phyloP scores from a whole-genome alignment of 1,284 basidiomycete species.

The Microbotryum saponariae region DNA sequence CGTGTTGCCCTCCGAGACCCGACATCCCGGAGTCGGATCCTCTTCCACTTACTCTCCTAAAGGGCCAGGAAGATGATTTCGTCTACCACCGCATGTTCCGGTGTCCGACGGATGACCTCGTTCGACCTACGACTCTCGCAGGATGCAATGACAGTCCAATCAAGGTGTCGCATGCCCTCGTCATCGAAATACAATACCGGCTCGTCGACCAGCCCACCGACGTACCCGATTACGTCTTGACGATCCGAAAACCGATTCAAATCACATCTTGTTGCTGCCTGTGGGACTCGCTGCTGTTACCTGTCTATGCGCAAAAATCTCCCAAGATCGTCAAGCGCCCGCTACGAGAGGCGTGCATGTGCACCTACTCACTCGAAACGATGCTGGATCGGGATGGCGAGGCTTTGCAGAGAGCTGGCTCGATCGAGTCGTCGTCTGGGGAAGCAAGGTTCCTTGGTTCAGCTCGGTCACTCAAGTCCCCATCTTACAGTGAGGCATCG shows the following conservation, averaged over 20 bases:
- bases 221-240: constrained; percentile 8
- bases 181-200: constrained; percentile 20
- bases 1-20: constrained; percentile 3
- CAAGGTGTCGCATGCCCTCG: constrained; percentile 12
- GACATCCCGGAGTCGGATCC: constrained; percentile 6
- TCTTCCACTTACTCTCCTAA: constrained; percentile 7
- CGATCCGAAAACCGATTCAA: constrained; percentile 18
- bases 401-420: constrained; percentile 10
- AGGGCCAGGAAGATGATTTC: background rate
- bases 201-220: background rate
- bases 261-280: constrained; percentile 21
- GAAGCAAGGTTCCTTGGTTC: background rate
- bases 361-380: constrained; percentile 14
- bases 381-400: constrained; percentile 20
- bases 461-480: no score
- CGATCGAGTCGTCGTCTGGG: constrained; percentile 1
- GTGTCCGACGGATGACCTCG: constrained; percentile 24
- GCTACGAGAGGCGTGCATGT: constrained; percentile 6
- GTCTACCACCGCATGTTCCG: constrained; percentile 13
- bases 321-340: constrained; percentile 2
- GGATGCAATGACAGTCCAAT: constrained; percentile 14
- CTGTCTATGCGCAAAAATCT: constrained; percentile 10
- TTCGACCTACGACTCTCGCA: constrained; percentile 21
- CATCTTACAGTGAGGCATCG: no score
- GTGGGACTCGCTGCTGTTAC: constrained; percentile 19